Percentiles rank a stretch among this genome's conserved stretches.
These are phyloP conservation scores for Ascochyta viciae-villosae DNA, from an alignment of 2,329 filamentous ascomycete species.

Conservation along the genomic window DNA sequence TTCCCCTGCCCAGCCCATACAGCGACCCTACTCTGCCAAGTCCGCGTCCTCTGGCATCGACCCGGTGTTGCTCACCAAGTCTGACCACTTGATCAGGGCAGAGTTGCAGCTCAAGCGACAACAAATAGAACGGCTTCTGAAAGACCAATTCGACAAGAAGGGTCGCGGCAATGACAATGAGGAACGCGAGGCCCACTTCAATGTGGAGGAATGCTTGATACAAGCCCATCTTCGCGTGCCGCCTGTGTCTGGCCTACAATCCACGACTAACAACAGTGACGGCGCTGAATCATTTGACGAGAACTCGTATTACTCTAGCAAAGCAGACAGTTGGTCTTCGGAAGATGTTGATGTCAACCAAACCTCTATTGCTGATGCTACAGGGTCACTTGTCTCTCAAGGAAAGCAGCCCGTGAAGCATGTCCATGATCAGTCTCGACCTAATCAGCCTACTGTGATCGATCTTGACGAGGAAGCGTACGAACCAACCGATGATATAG, in stretches of 20 bases:
- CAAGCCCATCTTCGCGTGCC: constrained; percentile 77
- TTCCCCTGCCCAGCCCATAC: constrained; percentile 30
- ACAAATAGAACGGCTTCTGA: constrained; percentile 77
- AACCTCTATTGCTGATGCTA: constrained; percentile 39
- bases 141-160: constrained; percentile 75
- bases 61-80: constrained; percentile 84
- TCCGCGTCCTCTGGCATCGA: constrained; percentile 73
- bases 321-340: constrained; percentile 77
- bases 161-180: constrained; percentile 58
- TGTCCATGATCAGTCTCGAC: constrained; percentile 24
- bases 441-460: constrained; percentile 38
- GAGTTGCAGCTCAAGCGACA: constrained; percentile 82
- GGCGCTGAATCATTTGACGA: constrained; percentile 87
- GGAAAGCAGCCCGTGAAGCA: constrained; percentile 30
- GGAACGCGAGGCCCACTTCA: constrained; percentile 54
- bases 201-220: constrained; percentile 52
- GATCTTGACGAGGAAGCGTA: constrained; percentile 49
- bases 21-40: constrained; percentile 47
- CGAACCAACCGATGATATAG: constrained; percentile 50
- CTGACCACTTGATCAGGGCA: constrained; percentile 81
- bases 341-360: constrained; percentile 50
- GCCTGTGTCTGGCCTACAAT: constrained; percentile 66
- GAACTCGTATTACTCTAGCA: constrained; percentile 95
- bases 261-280: constrained; percentile 66
- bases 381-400: constrained; percentile 38